phyloP scores from a whole-genome alignment of 208 protist species.

The Leishmania tarentolae region DNA sequence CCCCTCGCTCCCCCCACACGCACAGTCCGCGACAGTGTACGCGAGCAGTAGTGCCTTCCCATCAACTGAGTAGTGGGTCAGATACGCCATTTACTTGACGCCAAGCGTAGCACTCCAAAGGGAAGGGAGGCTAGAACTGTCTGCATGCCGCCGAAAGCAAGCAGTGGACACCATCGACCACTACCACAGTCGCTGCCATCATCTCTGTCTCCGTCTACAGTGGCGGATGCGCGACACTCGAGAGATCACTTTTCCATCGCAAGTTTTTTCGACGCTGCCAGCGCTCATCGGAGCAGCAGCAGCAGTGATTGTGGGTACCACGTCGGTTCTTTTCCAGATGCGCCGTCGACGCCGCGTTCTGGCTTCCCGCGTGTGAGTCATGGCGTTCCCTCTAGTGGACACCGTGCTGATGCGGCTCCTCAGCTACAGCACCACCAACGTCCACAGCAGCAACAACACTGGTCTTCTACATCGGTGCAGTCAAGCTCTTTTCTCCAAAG shows the following conservation, averaged over 20 bases:
- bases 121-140: background rate
- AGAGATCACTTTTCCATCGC: conserved; percentile 41
- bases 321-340: conserved; percentile 4
- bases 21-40: background rate
- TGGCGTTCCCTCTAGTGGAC: background rate
- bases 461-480: conserved; percentile 10
- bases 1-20: background rate
- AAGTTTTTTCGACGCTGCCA: conserved; percentile 52
- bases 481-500: background rate
- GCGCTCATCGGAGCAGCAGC: conserved; percentile 16
- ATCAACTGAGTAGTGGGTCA: background rate
- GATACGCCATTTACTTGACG: background rate
- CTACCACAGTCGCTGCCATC: conserved; percentile 10
- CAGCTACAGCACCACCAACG: background rate
- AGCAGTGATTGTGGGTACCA: conserved; percentile 1
- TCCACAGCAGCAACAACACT: conserved; percentile 13
- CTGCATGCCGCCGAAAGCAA: conserved; percentile 29
- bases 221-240: background rate
- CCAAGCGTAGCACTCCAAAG: background rate
- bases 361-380: background rate
- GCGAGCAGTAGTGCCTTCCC: background rate
- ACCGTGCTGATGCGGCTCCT: background rate
- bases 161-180: background rate
- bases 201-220: conserved; percentile 1
- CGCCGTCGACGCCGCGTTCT: background rate